phyloP scores from a whole-genome alignment of 768 basidiomycete species.

The Termitomyces bulborhizus region DNA sequence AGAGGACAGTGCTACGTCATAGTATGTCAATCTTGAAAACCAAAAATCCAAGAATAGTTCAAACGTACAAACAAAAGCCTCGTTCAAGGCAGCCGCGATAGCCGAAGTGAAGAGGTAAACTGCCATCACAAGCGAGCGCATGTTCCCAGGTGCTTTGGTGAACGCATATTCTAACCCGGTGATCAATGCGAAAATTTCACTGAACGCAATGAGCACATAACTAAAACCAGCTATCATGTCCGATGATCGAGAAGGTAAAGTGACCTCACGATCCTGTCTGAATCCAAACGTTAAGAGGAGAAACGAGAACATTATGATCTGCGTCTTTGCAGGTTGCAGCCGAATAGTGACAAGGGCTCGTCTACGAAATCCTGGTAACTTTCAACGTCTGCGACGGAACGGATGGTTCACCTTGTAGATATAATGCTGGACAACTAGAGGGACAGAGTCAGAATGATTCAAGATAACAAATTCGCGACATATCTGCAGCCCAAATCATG shows the following conservation, averaged over 20 bases:
- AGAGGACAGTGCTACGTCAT: conserved; percentile 43
- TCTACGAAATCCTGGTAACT: conserved; percentile 16
- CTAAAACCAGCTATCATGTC: conserved; percentile 19
- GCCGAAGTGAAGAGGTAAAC: conserved; percentile 57
- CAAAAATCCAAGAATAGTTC: not conserved
- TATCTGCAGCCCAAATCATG: conserved; percentile 66
- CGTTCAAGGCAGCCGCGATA: conserved; percentile 54
- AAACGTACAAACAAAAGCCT: conserved; percentile 64
- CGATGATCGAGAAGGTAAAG: not conserved
- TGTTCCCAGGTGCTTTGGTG: conserved; percentile 85
- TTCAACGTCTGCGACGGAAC: conserved; percentile 28
- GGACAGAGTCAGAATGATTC: conserved; percentile 14
- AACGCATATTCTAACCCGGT: conserved; percentile 84
- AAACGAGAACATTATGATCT: conserved; percentile 34
- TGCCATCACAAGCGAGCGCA: conserved; percentile 82
- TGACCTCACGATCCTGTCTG: conserved; percentile 57
- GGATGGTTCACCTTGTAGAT: conserved; percentile 56
- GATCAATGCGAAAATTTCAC: conserved; percentile 77
- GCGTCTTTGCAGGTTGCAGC: conserved; percentile 48
- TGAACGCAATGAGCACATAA: conserved; percentile 61
- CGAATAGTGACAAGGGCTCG: conserved; percentile 44
- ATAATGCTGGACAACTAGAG: conserved; percentile 60
- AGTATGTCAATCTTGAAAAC: not conserved
- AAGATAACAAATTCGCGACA: conserved; percentile 16
- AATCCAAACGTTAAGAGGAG: conserved; percentile 73